Evolutionary conservation across 2,329 filamentous ascomycete species (phyloP), one percentile per base, ranked within the genome.

Genomic region (Decorospora gaudefroyi): DNA sequence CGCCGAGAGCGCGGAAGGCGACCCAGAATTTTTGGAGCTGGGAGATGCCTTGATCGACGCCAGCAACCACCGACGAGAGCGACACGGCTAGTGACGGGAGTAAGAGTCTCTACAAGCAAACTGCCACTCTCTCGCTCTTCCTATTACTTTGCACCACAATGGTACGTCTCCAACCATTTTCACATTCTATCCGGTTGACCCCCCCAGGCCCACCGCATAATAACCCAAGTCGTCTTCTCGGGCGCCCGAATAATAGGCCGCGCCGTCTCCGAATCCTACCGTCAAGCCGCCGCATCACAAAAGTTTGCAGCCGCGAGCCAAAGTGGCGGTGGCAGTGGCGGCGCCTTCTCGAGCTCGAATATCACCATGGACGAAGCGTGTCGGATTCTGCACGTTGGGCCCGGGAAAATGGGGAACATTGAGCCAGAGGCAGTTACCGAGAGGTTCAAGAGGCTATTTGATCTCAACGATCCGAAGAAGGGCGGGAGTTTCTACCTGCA

Each of bases 401-500:
- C 91, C 25, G 91, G 92, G 1, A 82, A 87, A 69, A 82, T 79
- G 49, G 90, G 88, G 31, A 80, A 90, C 68, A 80, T 86, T 47
- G 87, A 91, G 68, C 76, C 91, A 69, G 88, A 91, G 61, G 80
- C 86, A 55, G 84, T 96, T 42, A 85, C 87, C 73, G 84, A 87
- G 59, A 81, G 90, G 40, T 99, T 97, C 79, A 97, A 97, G 82
- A 84, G 86, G 55, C 76, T 99, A 33, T 99, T 96, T 69, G 93
- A 99, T 72, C 77, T 83, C 60, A 99, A 99, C 75, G 88, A 99
- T 55, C 92, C 93, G 8, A 80, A 95, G 72, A 96, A 96, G 67
- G 93, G 93, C 23, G 93, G 93, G 39, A 96, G 90, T 64, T 99
- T 99, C 74, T 99, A 99, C 73, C 79, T 99, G 34, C 93, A 99